A percentile compares a stretch with the other conserved stretches of the same genome.
Conservation (phyloP, 1,139 yeast genomes). For the Scheffersomyces cryptocercus region DNA sequence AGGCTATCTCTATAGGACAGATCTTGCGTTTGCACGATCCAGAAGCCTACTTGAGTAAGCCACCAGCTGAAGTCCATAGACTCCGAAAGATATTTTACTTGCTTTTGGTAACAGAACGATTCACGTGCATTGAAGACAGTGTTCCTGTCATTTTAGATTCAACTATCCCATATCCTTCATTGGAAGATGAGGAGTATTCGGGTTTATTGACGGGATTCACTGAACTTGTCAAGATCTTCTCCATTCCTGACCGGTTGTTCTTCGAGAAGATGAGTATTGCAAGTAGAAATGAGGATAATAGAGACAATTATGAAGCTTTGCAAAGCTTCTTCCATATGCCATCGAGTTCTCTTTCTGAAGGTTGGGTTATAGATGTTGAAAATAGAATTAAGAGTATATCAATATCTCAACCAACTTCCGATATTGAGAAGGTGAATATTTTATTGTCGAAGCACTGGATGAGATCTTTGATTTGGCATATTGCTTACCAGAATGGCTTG, state of each 20-base stretch:
- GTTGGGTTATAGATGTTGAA: constrained; percentile 18
- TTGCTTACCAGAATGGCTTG: constrained; percentile 17
- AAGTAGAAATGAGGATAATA: neutral
- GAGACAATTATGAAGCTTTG: neutral
- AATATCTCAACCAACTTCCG: constrained; percentile 16
- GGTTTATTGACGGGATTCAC: constrained; percentile 29
- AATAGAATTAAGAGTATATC: constrained; percentile 13
- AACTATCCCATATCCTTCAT: constrained; percentile 28
- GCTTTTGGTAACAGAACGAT: constrained; percentile 41
- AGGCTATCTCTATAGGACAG: constrained; percentile 43
- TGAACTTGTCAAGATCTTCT: constrained; percentile 28
- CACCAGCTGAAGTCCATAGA: constrained; percentile 35
- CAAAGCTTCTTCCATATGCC: neutral
- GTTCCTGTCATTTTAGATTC: constrained; percentile 36
- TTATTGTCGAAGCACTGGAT: constrained; percentile 22
- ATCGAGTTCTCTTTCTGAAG: constrained; percentile 2
- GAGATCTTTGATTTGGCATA: constrained; percentile 23
- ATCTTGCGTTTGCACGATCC: constrained; percentile 36
- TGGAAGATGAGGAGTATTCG: constrained; percentile 34
- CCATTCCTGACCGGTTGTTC: constrained; percentile 23
- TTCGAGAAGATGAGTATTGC: constrained; percentile 13
- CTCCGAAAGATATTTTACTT: constrained; percentile 38
- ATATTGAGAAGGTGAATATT: constrained; percentile 24
- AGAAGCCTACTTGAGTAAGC: constrained; percentile 24
- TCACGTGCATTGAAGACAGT: constrained; percentile 36